Evolutionary conservation across 2,329 filamentous ascomycete species (phyloP).

Genomic region (Coniochaeta sp.): DNA sequence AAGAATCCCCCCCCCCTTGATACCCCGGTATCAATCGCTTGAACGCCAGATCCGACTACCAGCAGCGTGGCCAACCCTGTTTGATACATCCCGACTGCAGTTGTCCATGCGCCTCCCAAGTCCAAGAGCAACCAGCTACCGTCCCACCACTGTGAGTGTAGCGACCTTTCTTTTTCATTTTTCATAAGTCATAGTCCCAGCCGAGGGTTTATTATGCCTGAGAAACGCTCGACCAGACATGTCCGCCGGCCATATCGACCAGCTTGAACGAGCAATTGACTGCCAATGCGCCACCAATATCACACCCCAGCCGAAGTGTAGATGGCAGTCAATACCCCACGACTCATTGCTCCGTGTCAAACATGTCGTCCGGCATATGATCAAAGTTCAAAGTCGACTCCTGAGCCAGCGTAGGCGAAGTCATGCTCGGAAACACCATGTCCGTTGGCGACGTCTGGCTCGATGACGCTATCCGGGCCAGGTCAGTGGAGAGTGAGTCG

Average conservation of each 20-base stretch:
- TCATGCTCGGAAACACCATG: constrained; percentile 7
- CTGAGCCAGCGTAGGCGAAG: constrained; percentile 12
- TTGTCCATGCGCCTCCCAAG: not conserved
- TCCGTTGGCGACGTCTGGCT: constrained; percentile 13
- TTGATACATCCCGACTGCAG: not conserved
- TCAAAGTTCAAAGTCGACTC: constrained; percentile 24
- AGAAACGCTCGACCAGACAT: not conserved
- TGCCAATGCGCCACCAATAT: not conserved
- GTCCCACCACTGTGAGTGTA: not conserved
- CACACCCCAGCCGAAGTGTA: not conserved
- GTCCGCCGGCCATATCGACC: not conserved
- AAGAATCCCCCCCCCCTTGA: not conserved
- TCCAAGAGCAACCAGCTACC: not conserved
- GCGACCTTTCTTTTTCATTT: too few relatives aligned
- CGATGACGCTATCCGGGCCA: constrained; percentile 5
- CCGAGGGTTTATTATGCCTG: not conserved
- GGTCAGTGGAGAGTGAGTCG: not conserved
- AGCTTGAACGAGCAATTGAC: not conserved
- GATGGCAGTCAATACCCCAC: not conserved
- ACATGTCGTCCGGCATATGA: constrained; percentile 28
- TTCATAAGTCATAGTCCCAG: not conserved
- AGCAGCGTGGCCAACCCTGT: not conserved
- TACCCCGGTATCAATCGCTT: not conserved
- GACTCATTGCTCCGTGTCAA: constrained; percentile 12
- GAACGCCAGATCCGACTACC: not conserved